These are phyloP conservation scores for Fusarium gaditjirri DNA, from an alignment of 2,329 filamentous ascomycete species.

Conservation along the genomic window DNA sequence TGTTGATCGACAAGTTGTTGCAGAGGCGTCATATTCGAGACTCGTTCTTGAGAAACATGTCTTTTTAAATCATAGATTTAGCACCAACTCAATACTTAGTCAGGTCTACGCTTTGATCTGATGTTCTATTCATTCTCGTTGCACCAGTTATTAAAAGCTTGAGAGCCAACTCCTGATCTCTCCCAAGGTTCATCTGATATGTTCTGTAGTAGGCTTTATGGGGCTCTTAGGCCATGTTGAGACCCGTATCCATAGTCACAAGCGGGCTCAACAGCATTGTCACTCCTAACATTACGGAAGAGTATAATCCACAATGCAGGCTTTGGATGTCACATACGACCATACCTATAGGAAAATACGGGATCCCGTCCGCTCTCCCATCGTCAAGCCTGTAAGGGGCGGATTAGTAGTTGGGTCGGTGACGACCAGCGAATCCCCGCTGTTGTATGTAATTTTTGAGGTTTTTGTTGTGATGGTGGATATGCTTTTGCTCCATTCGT, in stretches of 20 bases:
- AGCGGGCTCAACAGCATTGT: fast-evolving
- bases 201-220: fast-evolving
- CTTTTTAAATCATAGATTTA: background rate
- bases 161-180: too few species aligned
- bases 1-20: fast-evolving
- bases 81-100: background rate
- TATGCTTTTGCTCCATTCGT: background rate
- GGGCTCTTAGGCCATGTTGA: fast-evolving
- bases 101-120: background rate
- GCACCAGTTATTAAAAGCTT: fast-evolving
- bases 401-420: slow-evolving; percentile 3
- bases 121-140: fast-evolving
- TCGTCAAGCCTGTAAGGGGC: background rate
- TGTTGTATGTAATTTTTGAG: background rate
- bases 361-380: slow-evolving; percentile 6
- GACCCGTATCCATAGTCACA: fast-evolving
- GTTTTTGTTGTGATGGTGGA: background rate
- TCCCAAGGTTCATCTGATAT: background rate
- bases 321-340: background rate
- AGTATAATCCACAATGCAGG: fast-evolving
- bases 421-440: background rate
- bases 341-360: background rate
- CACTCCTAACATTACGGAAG: fast-evolving
- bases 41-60: background rate
- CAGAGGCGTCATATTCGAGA: too few species aligned